Percentiles rank a stretch among this genome's conserved stretches.
These are phyloP conservation scores for Paecilomyces sp. DNA, from an alignment of 2,329 filamentous ascomycete genomes.

Conservation along the genomic window DNA sequence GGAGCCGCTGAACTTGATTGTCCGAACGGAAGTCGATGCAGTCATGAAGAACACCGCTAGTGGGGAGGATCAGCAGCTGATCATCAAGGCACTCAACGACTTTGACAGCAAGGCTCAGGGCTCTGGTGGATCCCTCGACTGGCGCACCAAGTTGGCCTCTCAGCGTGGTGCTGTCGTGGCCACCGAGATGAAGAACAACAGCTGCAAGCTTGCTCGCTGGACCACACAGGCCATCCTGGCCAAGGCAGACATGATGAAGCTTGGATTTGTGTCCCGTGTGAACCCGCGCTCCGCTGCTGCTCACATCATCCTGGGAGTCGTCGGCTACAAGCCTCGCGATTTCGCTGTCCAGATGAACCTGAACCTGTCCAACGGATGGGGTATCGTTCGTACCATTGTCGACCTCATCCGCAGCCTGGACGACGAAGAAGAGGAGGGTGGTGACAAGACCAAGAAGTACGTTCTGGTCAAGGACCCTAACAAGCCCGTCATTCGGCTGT, in stretches of 20 bases:
- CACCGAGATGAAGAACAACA: constrained; percentile 99
- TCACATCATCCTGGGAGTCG: constrained; percentile 90
- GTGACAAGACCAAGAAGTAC: constrained; percentile 38
- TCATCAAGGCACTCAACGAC: constrained; percentile 95
- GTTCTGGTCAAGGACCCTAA: constrained; percentile 79
- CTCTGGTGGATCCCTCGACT: constrained; percentile 89
- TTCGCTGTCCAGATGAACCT: constrained; percentile 98
- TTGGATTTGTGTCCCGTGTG: constrained; percentile 91
- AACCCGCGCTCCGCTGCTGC: constrained; percentile 90
- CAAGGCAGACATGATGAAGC: constrained; percentile 97
- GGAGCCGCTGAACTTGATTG: constrained; percentile 85
- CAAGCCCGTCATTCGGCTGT: constrained; percentile 88
- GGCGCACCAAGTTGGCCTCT: constrained; percentile 87
- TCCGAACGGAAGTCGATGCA: constrained; percentile 91
- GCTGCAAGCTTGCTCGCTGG: constrained; percentile 96
- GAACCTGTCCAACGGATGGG: constrained; percentile 95
- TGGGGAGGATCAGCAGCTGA: constrained; percentile 84
- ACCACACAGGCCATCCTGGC: constrained; percentile 94
- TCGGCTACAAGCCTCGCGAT: constrained; percentile 96
- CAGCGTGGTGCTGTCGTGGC: constrained; percentile 96
- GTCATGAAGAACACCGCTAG: constrained; percentile 91
- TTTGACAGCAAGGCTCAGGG: constrained; percentile 98
- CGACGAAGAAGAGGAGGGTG: constrained; percentile 31
- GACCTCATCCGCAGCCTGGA: constrained; percentile 58
- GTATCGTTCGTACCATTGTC: constrained; percentile 94